These are phyloP conservation scores for Tricholoma saponaceum DNA, from an alignment of 768 basidiomycete species.

Conservation along the genomic window DNA sequence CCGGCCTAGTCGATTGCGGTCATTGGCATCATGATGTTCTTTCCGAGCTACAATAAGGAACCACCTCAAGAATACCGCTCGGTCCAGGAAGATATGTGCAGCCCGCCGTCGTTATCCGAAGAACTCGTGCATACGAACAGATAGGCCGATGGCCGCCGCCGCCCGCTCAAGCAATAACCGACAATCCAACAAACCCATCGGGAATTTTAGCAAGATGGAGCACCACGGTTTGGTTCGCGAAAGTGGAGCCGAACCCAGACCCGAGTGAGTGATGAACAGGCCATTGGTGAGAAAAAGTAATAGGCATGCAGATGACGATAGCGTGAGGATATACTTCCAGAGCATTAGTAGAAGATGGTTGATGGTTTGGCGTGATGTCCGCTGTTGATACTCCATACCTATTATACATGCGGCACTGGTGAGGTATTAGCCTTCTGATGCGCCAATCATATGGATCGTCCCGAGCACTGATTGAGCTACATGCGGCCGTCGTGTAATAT, in stretches of 20 bases:
- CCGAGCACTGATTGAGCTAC: too few species aligned
- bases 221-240: not conserved
- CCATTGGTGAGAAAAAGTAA: not conserved
- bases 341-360: not conserved
- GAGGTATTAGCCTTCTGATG: not conserved
- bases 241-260: not conserved
- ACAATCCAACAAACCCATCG: not conserved
- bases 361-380: not conserved
- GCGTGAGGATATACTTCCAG: too few species aligned
- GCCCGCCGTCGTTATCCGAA: too few species aligned
- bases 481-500: too few species aligned
- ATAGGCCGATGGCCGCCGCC: too few species aligned
- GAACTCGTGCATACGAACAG: too few species aligned
- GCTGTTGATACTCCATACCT: not conserved
- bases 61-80: not conserved
- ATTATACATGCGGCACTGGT: not conserved
- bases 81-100: too few species aligned
- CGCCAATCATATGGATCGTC: too few species aligned
- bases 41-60: not conserved
- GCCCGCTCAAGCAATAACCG: too few species aligned
- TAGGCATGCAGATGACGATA: not conserved
- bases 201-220: not conserved
- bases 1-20: not conserved
- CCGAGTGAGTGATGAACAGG: not conserved
- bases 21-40: not conserved